Evolutionary conservation across 2,329 filamentous ascomycete genomes (phyloP).

Genomic region (Xylaria sp.): DNA sequence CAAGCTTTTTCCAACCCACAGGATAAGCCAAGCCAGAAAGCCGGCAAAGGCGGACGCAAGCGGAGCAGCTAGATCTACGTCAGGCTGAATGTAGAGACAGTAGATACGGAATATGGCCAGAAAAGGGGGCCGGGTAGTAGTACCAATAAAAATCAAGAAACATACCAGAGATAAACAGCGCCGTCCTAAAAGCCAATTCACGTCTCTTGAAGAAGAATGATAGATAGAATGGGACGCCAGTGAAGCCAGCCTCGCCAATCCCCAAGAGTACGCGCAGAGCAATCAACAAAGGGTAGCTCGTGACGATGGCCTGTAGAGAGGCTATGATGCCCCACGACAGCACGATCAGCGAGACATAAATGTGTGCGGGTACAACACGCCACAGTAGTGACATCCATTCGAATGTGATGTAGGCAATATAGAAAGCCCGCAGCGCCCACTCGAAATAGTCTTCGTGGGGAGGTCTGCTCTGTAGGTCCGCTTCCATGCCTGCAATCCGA

Average conservation of each 20-base stretch:
- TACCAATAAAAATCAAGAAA: slow-evolving; percentile 22
- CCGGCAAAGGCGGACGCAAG: slow-evolving; percentile 86
- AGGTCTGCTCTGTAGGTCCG: slow-evolving; percentile 65
- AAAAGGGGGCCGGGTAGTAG: not conserved
- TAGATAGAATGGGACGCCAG: slow-evolving; percentile 71
- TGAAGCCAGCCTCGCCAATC: slow-evolving; percentile 72
- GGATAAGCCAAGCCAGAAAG: slow-evolving; percentile 80
- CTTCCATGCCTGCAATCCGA: slow-evolving; percentile 70
- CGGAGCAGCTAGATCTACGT: slow-evolving; percentile 71
- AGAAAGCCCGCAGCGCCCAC: slow-evolving; percentile 70
- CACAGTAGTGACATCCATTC: slow-evolving; percentile 74
- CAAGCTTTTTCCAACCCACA: slow-evolving; percentile 70
- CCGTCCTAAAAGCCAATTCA: slow-evolving; percentile 86
- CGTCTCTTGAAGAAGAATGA: slow-evolving; percentile 71
- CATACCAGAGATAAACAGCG: slow-evolving; percentile 81
- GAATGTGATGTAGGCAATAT: slow-evolving; percentile 70
- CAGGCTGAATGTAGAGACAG: slow-evolving; percentile 23
- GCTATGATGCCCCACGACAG: slow-evolving; percentile 82
- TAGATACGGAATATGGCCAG: not conserved
- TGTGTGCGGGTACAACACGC: slow-evolving; percentile 68
- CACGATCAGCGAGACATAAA: slow-evolving; percentile 68
- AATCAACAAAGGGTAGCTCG: slow-evolving; percentile 70
- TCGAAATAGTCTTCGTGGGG: slow-evolving; percentile 63
- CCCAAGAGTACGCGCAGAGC: slow-evolving; percentile 67
- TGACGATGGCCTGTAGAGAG: slow-evolving; percentile 74